These are phyloP conservation scores for Thozetella sp. DNA, from an alignment of 495 filamentous ascomycete genomes.

Conservation along the genomic window DNA sequence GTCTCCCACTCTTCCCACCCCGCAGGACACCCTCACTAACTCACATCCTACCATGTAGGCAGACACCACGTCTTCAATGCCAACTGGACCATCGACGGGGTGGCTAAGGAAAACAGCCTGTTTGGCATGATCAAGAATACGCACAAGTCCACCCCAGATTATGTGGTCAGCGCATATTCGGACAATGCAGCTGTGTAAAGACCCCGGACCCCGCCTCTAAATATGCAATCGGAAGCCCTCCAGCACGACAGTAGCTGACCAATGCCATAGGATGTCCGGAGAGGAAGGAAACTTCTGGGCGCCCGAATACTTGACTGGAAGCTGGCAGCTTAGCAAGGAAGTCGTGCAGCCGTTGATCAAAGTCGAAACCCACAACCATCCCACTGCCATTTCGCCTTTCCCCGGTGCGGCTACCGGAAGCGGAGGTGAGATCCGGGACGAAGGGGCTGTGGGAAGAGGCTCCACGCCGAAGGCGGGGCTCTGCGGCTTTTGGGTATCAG, in stretches of 20 bases:
- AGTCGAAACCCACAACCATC: conserved; percentile 99
- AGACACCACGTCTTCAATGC: conserved; percentile 72
- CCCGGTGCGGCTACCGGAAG: conserved; percentile 91
- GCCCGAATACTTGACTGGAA: conserved; percentile 78
- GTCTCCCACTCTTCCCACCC: conserved; percentile 54
- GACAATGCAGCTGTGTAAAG: conserved; percentile 88
- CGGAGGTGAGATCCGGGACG: conserved; percentile 92
- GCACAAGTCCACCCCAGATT: conserved; percentile 73
- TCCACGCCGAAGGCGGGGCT: conserved; percentile 94
- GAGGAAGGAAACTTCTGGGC: conserved; percentile 78
- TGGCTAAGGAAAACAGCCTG: conserved; percentile 73
- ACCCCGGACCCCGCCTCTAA: conserved; percentile 19
- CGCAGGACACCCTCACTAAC: background rate
- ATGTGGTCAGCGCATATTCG: conserved; percentile 91
- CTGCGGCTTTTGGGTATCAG: conserved; percentile 91
- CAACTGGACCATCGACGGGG: conserved; percentile 96
- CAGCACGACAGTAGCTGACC: conserved; percentile 6
- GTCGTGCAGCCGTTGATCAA: conserved; percentile 84
- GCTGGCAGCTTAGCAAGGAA: conserved; percentile 86
- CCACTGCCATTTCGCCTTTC: conserved; percentile 40
- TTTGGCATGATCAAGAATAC: conserved; percentile 97
- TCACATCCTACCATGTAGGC: background rate
- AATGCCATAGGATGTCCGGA: conserved; percentile 58
- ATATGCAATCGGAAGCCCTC: background rate
- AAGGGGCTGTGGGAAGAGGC: conserved; percentile 90